Conservation (phyloP, 2,329 filamentous ascomycete genomes). For the Karstenula rhodostoma region DNA sequence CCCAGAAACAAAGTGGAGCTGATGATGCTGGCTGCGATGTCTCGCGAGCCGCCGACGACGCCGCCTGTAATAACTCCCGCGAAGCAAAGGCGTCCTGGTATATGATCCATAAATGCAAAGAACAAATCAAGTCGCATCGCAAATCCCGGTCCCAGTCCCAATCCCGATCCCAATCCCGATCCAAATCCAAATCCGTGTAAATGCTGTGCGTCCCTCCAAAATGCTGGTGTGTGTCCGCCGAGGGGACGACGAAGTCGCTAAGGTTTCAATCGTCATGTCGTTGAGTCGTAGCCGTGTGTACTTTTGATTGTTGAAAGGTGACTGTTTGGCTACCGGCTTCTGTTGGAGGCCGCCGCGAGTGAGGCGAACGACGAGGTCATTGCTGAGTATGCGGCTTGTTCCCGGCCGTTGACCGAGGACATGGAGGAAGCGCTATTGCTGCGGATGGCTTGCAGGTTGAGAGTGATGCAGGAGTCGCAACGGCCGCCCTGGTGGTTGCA, state of each 20-base stretch:
- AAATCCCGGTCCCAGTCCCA: neutral
- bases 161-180: neutral
- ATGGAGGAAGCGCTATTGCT: constrained; percentile 44
- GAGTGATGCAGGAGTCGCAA: constrained; percentile 50
- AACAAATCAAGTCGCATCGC: neutral
- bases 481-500: constrained; percentile 49
- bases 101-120: constrained; percentile 17
- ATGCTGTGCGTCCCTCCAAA: constrained; percentile 14
- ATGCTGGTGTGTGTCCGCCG: neutral
- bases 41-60: constrained; percentile 1
- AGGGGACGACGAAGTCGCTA: constrained; percentile 16
- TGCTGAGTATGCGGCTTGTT: constrained; percentile 46
- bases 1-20: neutral
- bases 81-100: constrained; percentile 9
- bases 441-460: constrained; percentile 48
- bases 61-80: constrained; percentile 3
- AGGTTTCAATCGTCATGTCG: constrained; percentile 12
- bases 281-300: constrained; percentile 3
- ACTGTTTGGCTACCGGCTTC: constrained; percentile 29
- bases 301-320: constrained; percentile 20
- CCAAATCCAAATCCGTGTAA: constrained; percentile 12
- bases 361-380: constrained; percentile 53
- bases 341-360: constrained; percentile 42
- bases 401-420: constrained; percentile 36
- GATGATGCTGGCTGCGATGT: constrained; percentile 1